A percentile compares a stretch with the other conserved stretches of the same genome.
Evolutionary conservation across 2,329 filamentous ascomycete genomes (phyloP).

Genomic region (Sarocladiaceae sp.): DNA sequence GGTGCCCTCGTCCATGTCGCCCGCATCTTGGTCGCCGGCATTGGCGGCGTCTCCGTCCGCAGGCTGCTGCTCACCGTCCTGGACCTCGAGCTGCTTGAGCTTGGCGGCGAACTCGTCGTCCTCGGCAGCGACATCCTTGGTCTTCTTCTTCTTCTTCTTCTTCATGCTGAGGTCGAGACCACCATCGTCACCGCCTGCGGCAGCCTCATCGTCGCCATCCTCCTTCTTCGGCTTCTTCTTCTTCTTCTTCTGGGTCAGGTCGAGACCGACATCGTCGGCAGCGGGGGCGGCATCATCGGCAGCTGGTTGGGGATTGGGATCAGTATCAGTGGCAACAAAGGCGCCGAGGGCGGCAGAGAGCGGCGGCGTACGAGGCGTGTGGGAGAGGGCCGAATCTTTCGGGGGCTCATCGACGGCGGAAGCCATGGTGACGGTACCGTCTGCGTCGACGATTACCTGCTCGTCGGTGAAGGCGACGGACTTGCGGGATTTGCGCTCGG

Average conservation of each 20-base stretch:
- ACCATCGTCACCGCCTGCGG: conserved; percentile 39
- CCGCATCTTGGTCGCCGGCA: conserved; percentile 50
- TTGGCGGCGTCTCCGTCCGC: too few species aligned
- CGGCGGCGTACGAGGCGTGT: conserved; percentile 62
- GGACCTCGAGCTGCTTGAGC: conserved; percentile 55
- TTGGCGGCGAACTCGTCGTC: conserved; percentile 56
- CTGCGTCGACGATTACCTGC: conserved; percentile 78
- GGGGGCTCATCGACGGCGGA: conserved; percentile 62
- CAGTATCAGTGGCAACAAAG: conserved; percentile 44
- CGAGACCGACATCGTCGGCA: conserved; percentile 46
- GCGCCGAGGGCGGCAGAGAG: conserved; percentile 47
- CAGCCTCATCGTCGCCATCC: conserved; percentile 39
- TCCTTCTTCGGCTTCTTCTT: conserved; percentile 51
- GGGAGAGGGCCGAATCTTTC: conserved; percentile 75
- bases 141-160: conserved; percentile 75
- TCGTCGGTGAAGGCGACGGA: conserved; percentile 91
- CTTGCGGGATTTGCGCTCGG: conserved; percentile 73
- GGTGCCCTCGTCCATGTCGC: conserved; percentile 80
- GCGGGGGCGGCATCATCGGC: conserved; percentile 35
- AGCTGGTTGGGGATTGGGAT: conserved; percentile 31
- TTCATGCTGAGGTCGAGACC: conserved; percentile 49
- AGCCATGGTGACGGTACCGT: conserved; percentile 76
- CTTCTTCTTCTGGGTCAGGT: conserved; percentile 77
- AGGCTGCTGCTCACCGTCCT: conserved; percentile 62
- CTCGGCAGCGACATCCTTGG: conserved; percentile 51